Percentiles rank a stretch among this genome's conserved stretches.
phyloP scores from a whole-genome alignment of 257 asterid genomes.

The Solanum ossicruentum region DNA sequence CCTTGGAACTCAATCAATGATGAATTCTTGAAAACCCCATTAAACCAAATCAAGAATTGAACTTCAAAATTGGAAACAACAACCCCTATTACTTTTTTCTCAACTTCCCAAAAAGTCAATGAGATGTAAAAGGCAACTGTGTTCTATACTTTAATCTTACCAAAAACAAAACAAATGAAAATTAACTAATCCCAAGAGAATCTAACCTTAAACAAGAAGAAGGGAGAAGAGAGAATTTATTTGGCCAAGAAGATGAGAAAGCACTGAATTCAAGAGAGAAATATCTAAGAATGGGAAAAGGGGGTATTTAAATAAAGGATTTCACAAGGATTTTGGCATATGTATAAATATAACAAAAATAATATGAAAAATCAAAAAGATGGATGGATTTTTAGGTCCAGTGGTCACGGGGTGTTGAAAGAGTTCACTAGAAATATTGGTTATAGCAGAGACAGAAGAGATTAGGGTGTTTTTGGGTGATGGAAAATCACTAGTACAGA shows the following conservation, averaged over 20 bases:
- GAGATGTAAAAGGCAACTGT: neutral
- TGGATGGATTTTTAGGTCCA: conserved; percentile 1
- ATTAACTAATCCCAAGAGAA: neutral
- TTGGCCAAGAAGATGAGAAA: neutral
- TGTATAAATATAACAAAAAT: neutral
- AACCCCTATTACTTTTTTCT: conserved; percentile 15
- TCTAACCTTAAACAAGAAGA: neutral
- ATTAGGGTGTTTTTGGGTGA: conserved; percentile 7
- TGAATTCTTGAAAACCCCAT: neutral
- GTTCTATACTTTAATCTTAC: no score
- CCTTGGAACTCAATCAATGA: neutral
- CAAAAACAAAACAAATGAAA: neutral
- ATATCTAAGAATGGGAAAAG: conserved; percentile 14
- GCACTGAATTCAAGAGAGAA: conserved; percentile 16
- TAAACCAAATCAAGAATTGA: no score
- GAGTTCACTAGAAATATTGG: conserved; percentile 6
- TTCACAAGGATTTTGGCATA: neutral
- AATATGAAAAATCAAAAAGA: neutral
- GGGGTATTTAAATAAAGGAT: conserved; percentile 5
- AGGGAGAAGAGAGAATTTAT: neutral
- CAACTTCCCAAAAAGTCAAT: neutral
- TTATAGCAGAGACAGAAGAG: neutral
- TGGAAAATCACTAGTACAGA: conserved; percentile 15
- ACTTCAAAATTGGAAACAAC: neutral
- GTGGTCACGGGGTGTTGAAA: conserved; percentile 50